Evolutionary conservation across 768 basidiomycete species (phyloP).

Genomic region (Trametes punicea): DNA sequence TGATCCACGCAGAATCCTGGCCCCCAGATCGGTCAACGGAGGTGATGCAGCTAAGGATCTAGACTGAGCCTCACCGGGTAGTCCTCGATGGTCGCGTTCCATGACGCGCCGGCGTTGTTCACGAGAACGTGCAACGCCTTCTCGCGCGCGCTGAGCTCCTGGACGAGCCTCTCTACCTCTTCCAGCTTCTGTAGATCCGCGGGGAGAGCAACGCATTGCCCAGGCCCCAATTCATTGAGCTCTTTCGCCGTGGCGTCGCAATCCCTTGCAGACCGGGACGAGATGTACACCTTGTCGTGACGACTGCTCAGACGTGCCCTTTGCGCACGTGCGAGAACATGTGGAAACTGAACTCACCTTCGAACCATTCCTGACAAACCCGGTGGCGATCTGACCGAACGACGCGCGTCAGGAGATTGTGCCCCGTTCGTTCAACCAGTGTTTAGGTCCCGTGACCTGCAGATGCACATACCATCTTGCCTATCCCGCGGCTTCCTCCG

Average conservation of each 20-base stretch:
- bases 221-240: constrained; percentile 50
- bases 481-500: constrained; percentile 64
- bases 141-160: constrained; percentile 50
- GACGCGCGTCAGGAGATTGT: background rate
- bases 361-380: constrained; percentile 60
- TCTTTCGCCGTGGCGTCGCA: constrained; percentile 50
- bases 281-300: constrained; percentile 52
- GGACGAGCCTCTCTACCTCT: constrained; percentile 51
- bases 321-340: too few species aligned
- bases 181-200: constrained; percentile 52
- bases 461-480: constrained; percentile 50
- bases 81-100: constrained; percentile 46
- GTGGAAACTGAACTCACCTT: constrained; percentile 32
- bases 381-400: constrained; percentile 51
- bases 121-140: constrained; percentile 53
- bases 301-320: too few species aligned
- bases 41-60: background rate
- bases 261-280: constrained; percentile 51
- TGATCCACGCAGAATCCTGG: constrained; percentile 56
- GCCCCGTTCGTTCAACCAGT: constrained; percentile 8
- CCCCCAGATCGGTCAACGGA: too few species aligned
- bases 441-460: too few species aligned
- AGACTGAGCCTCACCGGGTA: constrained; percentile 46
- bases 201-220: constrained; percentile 50
- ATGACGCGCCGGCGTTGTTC: constrained; percentile 63